Conservation (phyloP, 495 filamentous ascomycete species). For the Lophiotrema nucula region DNA sequence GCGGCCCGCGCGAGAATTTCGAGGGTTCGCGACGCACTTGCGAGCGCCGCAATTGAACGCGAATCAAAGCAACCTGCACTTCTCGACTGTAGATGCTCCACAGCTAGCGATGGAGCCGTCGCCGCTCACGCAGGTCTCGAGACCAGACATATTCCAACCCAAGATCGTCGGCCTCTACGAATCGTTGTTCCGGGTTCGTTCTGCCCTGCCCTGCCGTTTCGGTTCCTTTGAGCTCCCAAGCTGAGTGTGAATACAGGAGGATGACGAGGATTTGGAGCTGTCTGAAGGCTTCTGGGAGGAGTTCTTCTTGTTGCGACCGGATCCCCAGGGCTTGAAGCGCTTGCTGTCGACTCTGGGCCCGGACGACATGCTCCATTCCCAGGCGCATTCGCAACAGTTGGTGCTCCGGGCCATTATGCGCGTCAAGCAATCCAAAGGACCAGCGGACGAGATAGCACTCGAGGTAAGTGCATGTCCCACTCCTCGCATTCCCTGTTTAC, state of each 20-base stretch:
- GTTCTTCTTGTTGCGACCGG: constrained; percentile 85
- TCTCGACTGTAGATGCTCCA: background rate
- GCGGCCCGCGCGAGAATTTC: constrained; percentile 2
- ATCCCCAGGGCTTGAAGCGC: constrained; percentile 61
- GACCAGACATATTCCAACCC: constrained; percentile 86
- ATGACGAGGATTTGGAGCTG: constrained; percentile 63
- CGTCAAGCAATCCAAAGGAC: constrained; percentile 60
- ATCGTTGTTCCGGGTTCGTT: constrained; percentile 71
- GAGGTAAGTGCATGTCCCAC: constrained; percentile 62
- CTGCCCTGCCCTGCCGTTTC: background rate
- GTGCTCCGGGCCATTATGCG: constrained; percentile 70
- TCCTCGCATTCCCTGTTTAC: background rate
- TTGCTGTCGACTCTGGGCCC: constrained; percentile 66
- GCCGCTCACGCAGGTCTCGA: constrained; percentile 87
- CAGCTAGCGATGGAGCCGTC: constrained; percentile 71
- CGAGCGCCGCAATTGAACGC: background rate
- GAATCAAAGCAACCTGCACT: background rate
- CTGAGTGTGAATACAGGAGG: constrained; percentile 44
- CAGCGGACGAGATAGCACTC: constrained; percentile 74
- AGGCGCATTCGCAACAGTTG: constrained; percentile 76
- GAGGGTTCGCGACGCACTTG: background rate
- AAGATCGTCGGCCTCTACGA: constrained; percentile 92
- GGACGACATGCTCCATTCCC: constrained; percentile 71
- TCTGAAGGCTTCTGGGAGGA: constrained; percentile 94
- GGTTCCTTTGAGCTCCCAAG: no score